Evolutionary conservation across 257 asterid species (phyloP), one percentile per base, ranked within the genome.

Genomic region (Lycium barbarum): DNA sequence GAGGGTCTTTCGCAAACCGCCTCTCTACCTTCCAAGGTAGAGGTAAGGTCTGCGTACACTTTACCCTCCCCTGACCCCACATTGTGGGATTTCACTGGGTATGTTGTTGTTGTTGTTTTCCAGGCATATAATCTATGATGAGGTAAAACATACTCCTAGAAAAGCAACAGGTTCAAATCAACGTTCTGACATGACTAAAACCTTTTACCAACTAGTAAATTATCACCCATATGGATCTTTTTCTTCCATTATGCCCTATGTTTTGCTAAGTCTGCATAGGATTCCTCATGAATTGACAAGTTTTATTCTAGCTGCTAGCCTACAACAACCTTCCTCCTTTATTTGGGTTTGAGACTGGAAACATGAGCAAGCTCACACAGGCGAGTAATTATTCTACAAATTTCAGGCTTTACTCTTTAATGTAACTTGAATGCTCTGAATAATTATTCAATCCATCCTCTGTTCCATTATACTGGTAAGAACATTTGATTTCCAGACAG

Each of bases 391-490:
- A 38, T 38, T 18, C 54, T 40, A 38, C 15, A 0, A 38, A 70
- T 38, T 70, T 70, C 49, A 43, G 80, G 36, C 57, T 43, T 72
- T 72, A 72, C 1, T 45, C 15, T 18, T 15, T 40, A 38, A 38
- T 17, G 14, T 18, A 70, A 72, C 55, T 45, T 72, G 57, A 18
- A 72, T 72, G 55, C 55, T 71, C 2, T 1, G 79, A 40, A 43
- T 11, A 18, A 43, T 43, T n/a, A 10, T 9, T n/a, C 80, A 72
- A 72, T 43, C 80, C 7, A n/a, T 72, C 36, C 2, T 72, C 57
- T 72, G 80, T n/a, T 72, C 80, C 58, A 45, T 72, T 72, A 72
- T 43, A 72, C 18, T 43, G 58, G 80, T 43, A 17, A 18, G 57
- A 72, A 72, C 79, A 72, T 43, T 4, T 72, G 18, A 72, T 72